Conservation (phyloP, 306 rosid species). For the Morella rubra region DNA sequence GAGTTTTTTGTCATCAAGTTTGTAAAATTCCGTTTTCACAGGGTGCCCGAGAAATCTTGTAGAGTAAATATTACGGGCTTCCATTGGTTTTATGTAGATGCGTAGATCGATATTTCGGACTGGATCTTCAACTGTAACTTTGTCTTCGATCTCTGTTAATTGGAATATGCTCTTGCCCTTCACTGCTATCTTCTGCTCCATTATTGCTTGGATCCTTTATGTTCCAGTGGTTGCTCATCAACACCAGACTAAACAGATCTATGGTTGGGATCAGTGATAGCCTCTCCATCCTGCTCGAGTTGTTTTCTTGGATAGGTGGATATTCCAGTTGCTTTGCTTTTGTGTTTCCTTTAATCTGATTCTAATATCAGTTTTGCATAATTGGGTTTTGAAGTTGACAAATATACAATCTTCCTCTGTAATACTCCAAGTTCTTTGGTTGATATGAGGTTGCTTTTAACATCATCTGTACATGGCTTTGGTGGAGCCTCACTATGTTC, state of each 20-base stretch:
- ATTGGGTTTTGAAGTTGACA: not conserved
- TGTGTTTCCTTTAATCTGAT: not conserved
- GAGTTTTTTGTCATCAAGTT: not conserved
- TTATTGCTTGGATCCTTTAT: too few species aligned
- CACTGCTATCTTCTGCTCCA: constrained; percentile 3
- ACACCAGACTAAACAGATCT: not conserved
- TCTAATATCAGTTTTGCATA: not conserved
- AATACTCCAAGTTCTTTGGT: not conserved
- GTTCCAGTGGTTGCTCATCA: not conserved
- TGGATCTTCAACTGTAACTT: not conserved
- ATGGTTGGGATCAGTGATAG: not conserved
- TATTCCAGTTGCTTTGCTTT: not conserved
- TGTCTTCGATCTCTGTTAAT: not conserved
- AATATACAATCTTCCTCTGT: not conserved
- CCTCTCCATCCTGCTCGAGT: not conserved
- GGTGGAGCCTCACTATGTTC: not conserved
- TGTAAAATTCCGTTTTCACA: not conserved
- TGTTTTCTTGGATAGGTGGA: not conserved
- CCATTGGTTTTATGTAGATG: not conserved
- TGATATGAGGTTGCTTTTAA: not conserved
- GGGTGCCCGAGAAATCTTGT: not conserved
- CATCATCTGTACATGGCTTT: not conserved
- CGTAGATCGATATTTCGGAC: not conserved
- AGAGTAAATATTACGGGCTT: not conserved
- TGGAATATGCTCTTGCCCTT: not conserved